Base-by-base conservation (phyloP, 2,329 filamentous ascomycete species). In the Colletotrichum higginsianum region DNA sequence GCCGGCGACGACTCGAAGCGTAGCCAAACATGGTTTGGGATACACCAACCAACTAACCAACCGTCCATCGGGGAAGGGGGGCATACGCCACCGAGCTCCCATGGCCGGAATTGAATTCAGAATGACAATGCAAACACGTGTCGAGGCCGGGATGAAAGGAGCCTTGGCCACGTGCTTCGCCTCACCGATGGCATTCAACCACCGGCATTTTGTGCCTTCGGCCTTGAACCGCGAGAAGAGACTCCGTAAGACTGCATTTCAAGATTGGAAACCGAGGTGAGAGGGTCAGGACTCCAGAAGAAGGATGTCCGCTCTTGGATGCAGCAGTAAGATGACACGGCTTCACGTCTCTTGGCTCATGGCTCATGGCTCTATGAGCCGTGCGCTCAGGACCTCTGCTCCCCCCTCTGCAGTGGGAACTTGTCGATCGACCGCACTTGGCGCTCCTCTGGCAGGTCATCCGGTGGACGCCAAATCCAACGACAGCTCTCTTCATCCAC, bases 131-230 rank as follows among this genome's bases (percentile, higher is more conserved):
- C 57, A 63, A 60, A 68, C 63, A 53, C 44, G 58, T 53, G 68
- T 68, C 56, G 58, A 68, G 68, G 42, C 57, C 44, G 58, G 67
- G 56, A 71, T 71, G 55, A 66, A 55, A 66, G 55, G 56, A 66
- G 56, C 47, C 60, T 44, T 52, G 47, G 63, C 35, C 35, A 42
- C 49, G 46, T 40, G 56, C 40, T 66, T 49, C 56, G 67, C 53
- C 55, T 56, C 67, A 63, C 66, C 57, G 21, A 65, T 23, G n/a
- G 42, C 30, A 61, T 42, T 23, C 62, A 47, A 50, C 55, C 62
- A 61, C 63, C 57, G 57, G 44, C 63, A 42, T 49, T 53, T 52
- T 16, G 38, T n/a, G n/a, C 47, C n/a, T 11, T 38, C n/a, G 47
- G 40, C 42, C 38, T 50, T 67, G 50, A 67, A 26, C 42, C 35